Percentiles rank a stretch among this genome's conserved stretches.
Conservation (phyloP, 331 rosid species). For the Phaseolus coccineus region DNA sequence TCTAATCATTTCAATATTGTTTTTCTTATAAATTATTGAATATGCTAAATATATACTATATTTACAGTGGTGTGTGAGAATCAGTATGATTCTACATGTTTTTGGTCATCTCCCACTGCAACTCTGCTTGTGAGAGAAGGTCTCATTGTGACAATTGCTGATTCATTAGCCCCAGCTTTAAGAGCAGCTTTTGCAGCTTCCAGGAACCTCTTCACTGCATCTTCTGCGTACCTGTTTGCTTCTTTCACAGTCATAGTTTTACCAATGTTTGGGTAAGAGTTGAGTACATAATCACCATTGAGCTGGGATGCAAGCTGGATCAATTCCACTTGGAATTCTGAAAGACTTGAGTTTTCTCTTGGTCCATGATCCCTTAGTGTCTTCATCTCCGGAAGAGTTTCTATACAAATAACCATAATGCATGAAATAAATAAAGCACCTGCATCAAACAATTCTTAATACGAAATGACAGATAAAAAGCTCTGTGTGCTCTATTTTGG, state of each 20-base stretch:
- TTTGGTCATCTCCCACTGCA: slow-evolving; percentile 39
- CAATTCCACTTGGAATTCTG: slow-evolving; percentile 88
- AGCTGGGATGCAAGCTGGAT: slow-evolving; percentile 98
- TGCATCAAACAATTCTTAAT: neutral
- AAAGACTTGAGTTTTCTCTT: slow-evolving; percentile 68
- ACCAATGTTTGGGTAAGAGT: slow-evolving; percentile 81
- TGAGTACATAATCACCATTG: slow-evolving; percentile 84
- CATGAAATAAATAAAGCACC: slow-evolving; percentile 17
- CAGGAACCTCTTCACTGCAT: slow-evolving; percentile 87
- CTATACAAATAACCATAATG: slow-evolving; percentile 48
- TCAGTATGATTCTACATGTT: slow-evolving; percentile 55
- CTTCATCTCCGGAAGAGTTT: slow-evolving; percentile 76
- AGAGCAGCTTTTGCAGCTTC: slow-evolving; percentile 92
- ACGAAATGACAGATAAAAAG: slow-evolving; percentile 20
- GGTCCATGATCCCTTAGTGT: slow-evolving; percentile 79
- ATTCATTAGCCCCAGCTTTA: slow-evolving; percentile 92
- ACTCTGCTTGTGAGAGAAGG: slow-evolving; percentile 89
- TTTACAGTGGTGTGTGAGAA: slow-evolving; percentile 37
- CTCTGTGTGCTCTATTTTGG: slow-evolving; percentile 32
- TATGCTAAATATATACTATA: slow-evolving; percentile 23
- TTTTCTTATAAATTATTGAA: slow-evolving; percentile 22
- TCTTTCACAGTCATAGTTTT: slow-evolving; percentile 75
- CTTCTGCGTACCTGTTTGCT: slow-evolving; percentile 92
- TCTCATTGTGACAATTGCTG: slow-evolving; percentile 91
- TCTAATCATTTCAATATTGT: slow-evolving; percentile 1